A percentile compares a stretch with the other conserved stretches of the same genome.
These are phyloP conservation scores for Aspergillus cristatus DNA, from an alignment of 495 filamentous ascomycete genomes.

Conservation along the genomic window DNA sequence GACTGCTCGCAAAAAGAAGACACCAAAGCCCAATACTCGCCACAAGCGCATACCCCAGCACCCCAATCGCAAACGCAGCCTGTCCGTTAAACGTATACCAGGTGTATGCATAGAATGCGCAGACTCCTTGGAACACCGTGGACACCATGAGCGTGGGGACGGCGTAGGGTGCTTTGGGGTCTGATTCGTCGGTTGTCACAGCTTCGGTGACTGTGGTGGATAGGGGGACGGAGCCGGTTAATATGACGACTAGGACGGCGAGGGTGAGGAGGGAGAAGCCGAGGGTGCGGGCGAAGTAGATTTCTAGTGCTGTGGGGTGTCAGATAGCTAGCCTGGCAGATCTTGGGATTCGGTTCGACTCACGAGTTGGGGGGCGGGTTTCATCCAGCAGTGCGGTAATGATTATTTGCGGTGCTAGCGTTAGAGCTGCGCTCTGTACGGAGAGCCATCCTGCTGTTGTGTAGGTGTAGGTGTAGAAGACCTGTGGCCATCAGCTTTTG, in stretches of 20 bases:
- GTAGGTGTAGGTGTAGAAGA: constrained; percentile 58
- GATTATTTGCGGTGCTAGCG: constrained; percentile 58
- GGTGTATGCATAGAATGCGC: constrained; percentile 61
- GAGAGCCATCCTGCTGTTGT: constrained; percentile 57
- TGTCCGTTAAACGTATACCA: constrained; percentile 47
- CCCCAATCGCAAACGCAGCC: constrained; percentile 45
- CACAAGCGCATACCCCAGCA: constrained; percentile 41
- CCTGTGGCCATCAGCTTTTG: too few species aligned
- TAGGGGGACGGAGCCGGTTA: constrained; percentile 71
- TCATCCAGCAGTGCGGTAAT: constrained; percentile 51
- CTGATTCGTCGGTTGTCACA: constrained; percentile 32
- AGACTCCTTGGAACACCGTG: constrained; percentile 50
- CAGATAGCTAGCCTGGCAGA: background rate
- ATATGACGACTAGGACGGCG: constrained; percentile 52
- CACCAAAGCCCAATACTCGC: constrained; percentile 62
- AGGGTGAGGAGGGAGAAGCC: constrained; percentile 60
- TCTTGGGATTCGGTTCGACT: background rate
- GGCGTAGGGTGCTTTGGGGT: constrained; percentile 60
- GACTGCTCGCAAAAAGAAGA: constrained; percentile 59
- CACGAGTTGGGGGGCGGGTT: constrained; percentile 41
- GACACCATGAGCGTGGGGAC: constrained; percentile 58
- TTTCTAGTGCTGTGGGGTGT: constrained; percentile 55
- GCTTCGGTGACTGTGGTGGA: constrained; percentile 37
- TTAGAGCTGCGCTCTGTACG: constrained; percentile 56
- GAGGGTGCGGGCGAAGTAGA: constrained; percentile 63